Evolutionary conservation across 169 alveolate genomes (phyloP).

Genomic region (Plasmodium adleri): DNA sequence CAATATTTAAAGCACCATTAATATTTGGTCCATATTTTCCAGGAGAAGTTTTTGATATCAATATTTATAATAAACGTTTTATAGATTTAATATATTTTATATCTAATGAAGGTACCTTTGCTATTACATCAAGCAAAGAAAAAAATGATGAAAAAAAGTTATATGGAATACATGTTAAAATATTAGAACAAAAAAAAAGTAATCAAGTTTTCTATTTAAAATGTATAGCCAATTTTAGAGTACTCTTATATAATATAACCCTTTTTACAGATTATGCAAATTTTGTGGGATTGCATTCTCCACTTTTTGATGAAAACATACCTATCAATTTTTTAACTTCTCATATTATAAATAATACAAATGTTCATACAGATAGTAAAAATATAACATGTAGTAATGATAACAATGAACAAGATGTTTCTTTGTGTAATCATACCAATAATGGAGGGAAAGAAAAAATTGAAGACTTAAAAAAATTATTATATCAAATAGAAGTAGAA

Average conservation of each 20-base stretch:
- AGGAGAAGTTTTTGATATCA: conserved; percentile 48
- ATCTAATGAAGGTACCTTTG: conserved; percentile 64
- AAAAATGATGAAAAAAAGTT: conserved; percentile 17
- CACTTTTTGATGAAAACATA: conserved; percentile 35
- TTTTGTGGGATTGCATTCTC: conserved; percentile 52
- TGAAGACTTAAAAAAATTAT: conserved; percentile 14
- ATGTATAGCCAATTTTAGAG: conserved; percentile 57
- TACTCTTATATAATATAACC: conserved; percentile 36
- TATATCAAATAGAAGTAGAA: conserved; percentile 31
- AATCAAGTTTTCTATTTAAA: conserved; percentile 35
- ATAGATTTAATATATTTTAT: conserved; percentile 41
- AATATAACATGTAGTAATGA: background rate
- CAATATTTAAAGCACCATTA: conserved; percentile 35
- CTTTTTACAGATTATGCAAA: conserved; percentile 44
- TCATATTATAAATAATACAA: background rate
- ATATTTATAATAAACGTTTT: conserved; percentile 38
- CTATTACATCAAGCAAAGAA: conserved; percentile 47
- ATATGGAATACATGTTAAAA: conserved; percentile 65
- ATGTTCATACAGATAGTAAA: background rate
- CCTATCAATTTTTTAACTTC: background rate
- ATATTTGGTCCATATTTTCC: conserved; percentile 63
- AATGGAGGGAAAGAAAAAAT: conserved; percentile 23
- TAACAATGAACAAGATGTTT: background rate
- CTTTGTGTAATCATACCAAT: background rate
- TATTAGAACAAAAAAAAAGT: conserved; percentile 14